phyloP scores from a whole-genome alignment of 441 rosid species.

The Eruca vesicaria region DNA sequence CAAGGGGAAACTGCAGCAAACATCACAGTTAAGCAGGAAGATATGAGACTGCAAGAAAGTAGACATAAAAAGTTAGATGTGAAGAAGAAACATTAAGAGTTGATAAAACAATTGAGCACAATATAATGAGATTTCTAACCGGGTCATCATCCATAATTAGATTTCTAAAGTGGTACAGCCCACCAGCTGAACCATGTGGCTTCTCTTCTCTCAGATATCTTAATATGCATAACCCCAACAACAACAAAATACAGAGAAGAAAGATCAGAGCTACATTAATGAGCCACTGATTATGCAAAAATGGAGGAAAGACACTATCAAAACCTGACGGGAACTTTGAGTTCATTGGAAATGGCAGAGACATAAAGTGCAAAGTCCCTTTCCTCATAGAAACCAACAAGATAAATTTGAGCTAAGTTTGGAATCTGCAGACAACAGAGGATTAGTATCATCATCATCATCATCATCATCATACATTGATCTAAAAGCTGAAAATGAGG shows the following conservation, averaged over 20 bases:
- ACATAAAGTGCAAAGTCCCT: slow-evolving; percentile 66
- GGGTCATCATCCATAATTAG: slow-evolving; percentile 67
- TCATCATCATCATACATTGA: slow-evolving; percentile 18
- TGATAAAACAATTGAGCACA: background rate
- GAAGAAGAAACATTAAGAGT: slow-evolving; percentile 17
- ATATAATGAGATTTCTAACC: slow-evolving; percentile 26
- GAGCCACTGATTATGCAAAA: background rate
- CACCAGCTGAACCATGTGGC: slow-evolving; percentile 86
- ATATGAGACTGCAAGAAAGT: slow-evolving; percentile 54
- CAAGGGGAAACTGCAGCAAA: slow-evolving; percentile 76
- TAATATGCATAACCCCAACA: background rate
- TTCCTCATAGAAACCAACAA: slow-evolving; percentile 73
- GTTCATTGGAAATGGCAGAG: slow-evolving; percentile 69
- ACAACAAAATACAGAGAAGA: background rate
- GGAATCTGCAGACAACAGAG: slow-evolving; percentile 45
- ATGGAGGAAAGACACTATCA: background rate
- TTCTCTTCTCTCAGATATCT: slow-evolving; percentile 70
- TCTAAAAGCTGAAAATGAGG: background rate
- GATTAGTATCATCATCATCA: background rate
- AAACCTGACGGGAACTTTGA: slow-evolving; percentile 67
- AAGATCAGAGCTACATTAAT: background rate
- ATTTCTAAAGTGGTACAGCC: slow-evolving; percentile 59
- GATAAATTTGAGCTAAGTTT: slow-evolving; percentile 59
- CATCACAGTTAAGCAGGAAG: slow-evolving; percentile 70
- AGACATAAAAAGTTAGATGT: slow-evolving; percentile 7